Evolutionary conservation across 495 filamentous ascomycete genomes (phyloP).

Genomic region (Tetracladium marchalianum): DNA sequence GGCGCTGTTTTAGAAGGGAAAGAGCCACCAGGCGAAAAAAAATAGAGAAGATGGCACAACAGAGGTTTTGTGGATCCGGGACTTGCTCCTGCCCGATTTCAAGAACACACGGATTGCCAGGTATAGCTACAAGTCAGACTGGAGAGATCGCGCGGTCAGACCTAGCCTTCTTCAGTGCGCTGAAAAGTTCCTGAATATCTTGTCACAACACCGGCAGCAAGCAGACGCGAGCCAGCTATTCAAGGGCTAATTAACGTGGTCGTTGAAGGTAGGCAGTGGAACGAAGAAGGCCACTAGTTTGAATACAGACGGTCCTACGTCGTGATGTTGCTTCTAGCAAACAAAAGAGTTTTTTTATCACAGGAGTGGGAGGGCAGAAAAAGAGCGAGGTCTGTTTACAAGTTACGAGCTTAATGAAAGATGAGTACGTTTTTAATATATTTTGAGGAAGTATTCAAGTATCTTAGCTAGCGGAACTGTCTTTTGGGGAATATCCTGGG

Average conservation of each 20-base stretch:
- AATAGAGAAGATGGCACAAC: not conserved
- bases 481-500: constrained; percentile 24
- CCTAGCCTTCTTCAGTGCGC: constrained; percentile 8
- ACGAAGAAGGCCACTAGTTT: constrained; percentile 5
- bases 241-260: not conserved
- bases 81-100: constrained; percentile 9
- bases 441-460: not conserved
- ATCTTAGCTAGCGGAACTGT: constrained; percentile 12
- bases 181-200: constrained; percentile 4
- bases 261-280: no score
- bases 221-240: not conserved
- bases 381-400: constrained; percentile 30
- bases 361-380: constrained; percentile 27
- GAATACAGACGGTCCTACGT: constrained; percentile 10
- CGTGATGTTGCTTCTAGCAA: constrained; percentile 1
- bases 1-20: constrained; percentile 3
- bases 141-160: constrained; percentile 3
- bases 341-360: constrained; percentile 25
- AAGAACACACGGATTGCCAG: constrained; percentile 9
- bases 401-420: constrained; percentile 22
- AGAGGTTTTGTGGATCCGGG: constrained; percentile 9
- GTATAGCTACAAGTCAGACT: constrained; percentile 13
- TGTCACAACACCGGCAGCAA: constrained; percentile 1
- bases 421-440: constrained; percentile 14
- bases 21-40: not conserved